Conservation (phyloP, 163 green algal genomes). For the Scenedesmus sp. region DNA sequence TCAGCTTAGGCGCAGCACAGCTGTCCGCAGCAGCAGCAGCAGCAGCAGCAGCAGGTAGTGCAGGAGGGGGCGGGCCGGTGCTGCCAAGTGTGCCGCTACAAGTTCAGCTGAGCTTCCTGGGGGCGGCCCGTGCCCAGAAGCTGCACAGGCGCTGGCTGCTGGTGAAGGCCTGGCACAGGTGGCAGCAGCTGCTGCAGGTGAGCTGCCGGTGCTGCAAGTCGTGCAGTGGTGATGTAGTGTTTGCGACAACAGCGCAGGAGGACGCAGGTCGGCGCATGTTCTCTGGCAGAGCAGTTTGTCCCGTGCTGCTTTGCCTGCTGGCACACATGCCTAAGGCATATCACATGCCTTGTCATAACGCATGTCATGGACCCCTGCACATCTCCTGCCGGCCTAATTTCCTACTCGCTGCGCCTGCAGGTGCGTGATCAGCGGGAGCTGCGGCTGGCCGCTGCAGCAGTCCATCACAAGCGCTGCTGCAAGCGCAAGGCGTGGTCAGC, state of each 20-base stretch:
- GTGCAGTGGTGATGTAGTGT: neutral
- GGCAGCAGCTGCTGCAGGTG: slow-evolving; percentile 37
- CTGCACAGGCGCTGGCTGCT: slow-evolving; percentile 24
- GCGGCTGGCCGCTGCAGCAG: neutral
- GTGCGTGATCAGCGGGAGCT: neutral
- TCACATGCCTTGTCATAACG: neutral
- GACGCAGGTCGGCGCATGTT: neutral
- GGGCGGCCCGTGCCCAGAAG: neutral
- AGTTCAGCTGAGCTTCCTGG: slow-evolving; percentile 2
- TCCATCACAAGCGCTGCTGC: neutral
- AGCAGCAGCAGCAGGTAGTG: neutral
- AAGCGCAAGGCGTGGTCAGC: neutral
- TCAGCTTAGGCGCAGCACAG: neutral
- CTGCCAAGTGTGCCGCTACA: neutral
- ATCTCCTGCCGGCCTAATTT: neutral
- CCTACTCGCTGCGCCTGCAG: neutral
- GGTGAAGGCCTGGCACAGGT: slow-evolving; percentile 21
- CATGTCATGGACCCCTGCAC: too few species aligned
- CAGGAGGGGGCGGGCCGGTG: neutral
- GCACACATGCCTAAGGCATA: too few species aligned
- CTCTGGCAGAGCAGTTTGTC: neutral
- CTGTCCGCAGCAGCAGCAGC: neutral
- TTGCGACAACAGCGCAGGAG: neutral
- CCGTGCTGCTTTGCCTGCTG: neutral
- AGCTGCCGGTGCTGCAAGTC: neutral